Conservation (phyloP, 441 rosid genomes). For the Populus hybrid region DNA sequence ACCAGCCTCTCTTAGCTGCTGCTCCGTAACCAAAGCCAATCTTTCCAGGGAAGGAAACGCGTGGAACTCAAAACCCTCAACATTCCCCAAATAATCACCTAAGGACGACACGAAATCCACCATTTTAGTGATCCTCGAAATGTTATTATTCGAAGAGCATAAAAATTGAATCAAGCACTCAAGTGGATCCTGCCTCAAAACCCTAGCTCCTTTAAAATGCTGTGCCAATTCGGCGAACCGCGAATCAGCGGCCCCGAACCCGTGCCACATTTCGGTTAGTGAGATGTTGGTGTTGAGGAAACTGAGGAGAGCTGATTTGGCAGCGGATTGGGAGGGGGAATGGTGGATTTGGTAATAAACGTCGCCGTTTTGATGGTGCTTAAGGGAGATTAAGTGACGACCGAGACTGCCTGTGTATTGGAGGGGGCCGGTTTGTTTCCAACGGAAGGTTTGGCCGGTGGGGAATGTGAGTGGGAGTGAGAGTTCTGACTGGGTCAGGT, state of each 20-base stretch:
- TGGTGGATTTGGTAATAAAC: constrained; percentile 55
- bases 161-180: constrained; percentile 86
- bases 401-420: constrained; percentile 83
- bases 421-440: constrained; percentile 71
- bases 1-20: constrained; percentile 72
- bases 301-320: constrained; percentile 61
- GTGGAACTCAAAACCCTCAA: constrained; percentile 67
- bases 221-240: constrained; percentile 63
- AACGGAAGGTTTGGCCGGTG: constrained; percentile 96
- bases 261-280: constrained; percentile 57
- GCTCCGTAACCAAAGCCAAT: constrained; percentile 58
- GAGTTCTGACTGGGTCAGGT: constrained; percentile 59
- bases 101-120: constrained; percentile 67
- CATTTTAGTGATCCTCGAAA: constrained; percentile 85
- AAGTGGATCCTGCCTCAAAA: constrained; percentile 81
- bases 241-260: constrained; percentile 58
- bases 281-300: constrained; percentile 65
- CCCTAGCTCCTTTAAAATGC: constrained; percentile 72
- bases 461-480: constrained; percentile 80
- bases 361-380: constrained; percentile 48
- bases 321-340: constrained; percentile 41
- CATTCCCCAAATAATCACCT: constrained; percentile 56
- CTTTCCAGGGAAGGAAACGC: constrained; percentile 75
- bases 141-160: constrained; percentile 89
- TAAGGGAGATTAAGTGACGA: constrained; percentile 73